Evolutionary conservation across 2,329 filamentous ascomycete genomes (phyloP).

Genomic region (Gaeumannomyces sp.): DNA sequence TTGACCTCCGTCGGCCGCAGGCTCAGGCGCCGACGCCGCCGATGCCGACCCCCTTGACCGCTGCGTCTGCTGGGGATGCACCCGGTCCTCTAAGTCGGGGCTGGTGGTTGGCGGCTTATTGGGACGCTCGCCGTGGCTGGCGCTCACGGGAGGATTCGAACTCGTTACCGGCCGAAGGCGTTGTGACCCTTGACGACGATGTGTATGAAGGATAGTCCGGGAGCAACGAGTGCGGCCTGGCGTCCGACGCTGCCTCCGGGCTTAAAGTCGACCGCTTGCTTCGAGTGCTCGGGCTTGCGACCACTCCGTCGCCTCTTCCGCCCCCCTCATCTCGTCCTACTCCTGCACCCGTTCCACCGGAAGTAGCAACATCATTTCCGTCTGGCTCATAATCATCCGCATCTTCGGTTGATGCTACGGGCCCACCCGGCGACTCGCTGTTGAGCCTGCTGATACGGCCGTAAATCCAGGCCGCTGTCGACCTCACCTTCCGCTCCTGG

Average conservation of each 20-base stretch:
- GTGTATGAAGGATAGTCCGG: conserved; percentile 15
- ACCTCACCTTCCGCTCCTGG: conserved; percentile 30
- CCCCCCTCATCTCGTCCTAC: too few species aligned
- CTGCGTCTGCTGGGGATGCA: not conserved
- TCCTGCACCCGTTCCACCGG: too few species aligned
- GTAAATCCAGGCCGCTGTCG: conserved; percentile 32
- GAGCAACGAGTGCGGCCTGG: conserved; percentile 17
- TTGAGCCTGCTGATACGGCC: conserved; percentile 28
- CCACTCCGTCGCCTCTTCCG: not conserved
- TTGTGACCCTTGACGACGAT: conserved; percentile 4
- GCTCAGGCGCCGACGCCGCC: conserved; percentile 32
- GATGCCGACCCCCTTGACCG: conserved; percentile 3
- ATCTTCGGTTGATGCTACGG: not conserved
- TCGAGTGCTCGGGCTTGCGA: not conserved
- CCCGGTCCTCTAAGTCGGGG: not conserved
- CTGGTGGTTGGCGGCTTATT: conserved; percentile 16
- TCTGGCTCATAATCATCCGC: not conserved
- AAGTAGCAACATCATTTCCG: not conserved
- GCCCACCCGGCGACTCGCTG: conserved; percentile 16
- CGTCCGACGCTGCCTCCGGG: conserved; percentile 7
- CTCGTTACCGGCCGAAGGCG: not conserved
- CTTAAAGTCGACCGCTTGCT: conserved; percentile 4
- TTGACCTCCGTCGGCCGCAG: conserved; percentile 6
- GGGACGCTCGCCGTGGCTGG: conserved; percentile 26
- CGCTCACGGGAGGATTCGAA: not conserved